Conservation (phyloP, 257 asterid species). For the Solanum tarijense region DNA sequence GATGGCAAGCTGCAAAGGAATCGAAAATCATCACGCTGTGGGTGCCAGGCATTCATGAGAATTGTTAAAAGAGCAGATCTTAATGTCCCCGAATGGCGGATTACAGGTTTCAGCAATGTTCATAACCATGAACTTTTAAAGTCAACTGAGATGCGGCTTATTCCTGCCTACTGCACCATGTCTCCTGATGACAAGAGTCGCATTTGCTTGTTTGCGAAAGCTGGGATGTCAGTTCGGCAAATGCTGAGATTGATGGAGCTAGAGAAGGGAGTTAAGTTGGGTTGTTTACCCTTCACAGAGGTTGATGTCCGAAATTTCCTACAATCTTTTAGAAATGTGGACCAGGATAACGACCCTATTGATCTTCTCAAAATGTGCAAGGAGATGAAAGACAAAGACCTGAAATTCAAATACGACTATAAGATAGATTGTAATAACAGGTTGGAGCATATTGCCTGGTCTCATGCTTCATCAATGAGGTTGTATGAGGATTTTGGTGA, state of each 20-base stretch:
- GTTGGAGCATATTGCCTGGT: slow-evolving; percentile 94
- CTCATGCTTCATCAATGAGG: slow-evolving; percentile 81
- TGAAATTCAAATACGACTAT: slow-evolving; percentile 71
- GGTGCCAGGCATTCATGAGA: slow-evolving; percentile 95
- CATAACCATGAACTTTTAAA: slow-evolving; percentile 93
- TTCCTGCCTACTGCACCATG: slow-evolving; percentile 93
- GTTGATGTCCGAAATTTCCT: slow-evolving; percentile 88
- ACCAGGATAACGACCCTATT: slow-evolving; percentile 75
- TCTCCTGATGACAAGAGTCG: slow-evolving; percentile 83
- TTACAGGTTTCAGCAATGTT: slow-evolving; percentile 81
- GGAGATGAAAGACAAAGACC: slow-evolving; percentile 81
- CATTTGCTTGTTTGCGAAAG: slow-evolving; percentile 85
- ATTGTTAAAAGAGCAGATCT: slow-evolving; percentile 72
- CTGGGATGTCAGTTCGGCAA: slow-evolving; percentile 95
- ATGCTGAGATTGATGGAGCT: slow-evolving; percentile 96
- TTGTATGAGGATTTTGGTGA: slow-evolving; percentile 85
- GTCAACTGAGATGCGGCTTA: slow-evolving; percentile 86
- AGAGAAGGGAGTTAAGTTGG: slow-evolving; percentile 86
- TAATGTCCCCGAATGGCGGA: slow-evolving; percentile 84
- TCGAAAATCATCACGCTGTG: slow-evolving; percentile 90
- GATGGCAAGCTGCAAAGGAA: slow-evolving; percentile 84
- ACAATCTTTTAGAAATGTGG: slow-evolving; percentile 75
- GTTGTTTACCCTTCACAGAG: slow-evolving; percentile 91
- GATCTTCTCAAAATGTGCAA: slow-evolving; percentile 89
- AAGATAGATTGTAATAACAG: slow-evolving; percentile 61